phyloP scores from a whole-genome alignment of 164 flowering plant genomes.

The Litsea cubeba region DNA sequence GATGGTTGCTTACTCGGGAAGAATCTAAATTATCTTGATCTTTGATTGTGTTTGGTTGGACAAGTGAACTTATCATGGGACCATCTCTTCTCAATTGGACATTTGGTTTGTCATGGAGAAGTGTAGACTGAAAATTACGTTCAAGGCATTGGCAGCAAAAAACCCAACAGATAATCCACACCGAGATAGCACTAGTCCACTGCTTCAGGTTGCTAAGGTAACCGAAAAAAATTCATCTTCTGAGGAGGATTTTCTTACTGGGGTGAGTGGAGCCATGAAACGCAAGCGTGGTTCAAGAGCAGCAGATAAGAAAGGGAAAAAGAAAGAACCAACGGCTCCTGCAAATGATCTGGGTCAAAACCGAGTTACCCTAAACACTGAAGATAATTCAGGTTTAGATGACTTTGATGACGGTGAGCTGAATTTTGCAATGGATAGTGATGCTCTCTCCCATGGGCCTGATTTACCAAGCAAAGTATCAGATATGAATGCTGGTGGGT shows the following conservation, averaged over 20 bases:
- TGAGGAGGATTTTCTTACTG: background rate
- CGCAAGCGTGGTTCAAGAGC: slow-evolving; percentile 55
- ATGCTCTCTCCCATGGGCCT: slow-evolving; percentile 36
- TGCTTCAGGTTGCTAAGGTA: background rate
- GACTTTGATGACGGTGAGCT: slow-evolving; percentile 30
- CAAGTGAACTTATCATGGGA: background rate
- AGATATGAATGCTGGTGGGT: slow-evolving; percentile 25
- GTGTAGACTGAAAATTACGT: slow-evolving; percentile 3
- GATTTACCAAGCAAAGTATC: slow-evolving; percentile 33
- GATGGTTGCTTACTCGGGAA: too few species aligned
- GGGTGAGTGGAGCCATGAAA: slow-evolving; percentile 42
- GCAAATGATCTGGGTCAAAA: slow-evolving; percentile 16
- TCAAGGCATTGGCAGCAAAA: background rate
- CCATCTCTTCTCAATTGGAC: background rate
- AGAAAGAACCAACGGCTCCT: slow-evolving; percentile 26
- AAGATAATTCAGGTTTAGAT: slow-evolving; percentile 39
- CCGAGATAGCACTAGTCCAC: background rate
- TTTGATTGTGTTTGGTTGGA: background rate
- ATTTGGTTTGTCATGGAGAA: slow-evolving; percentile 3
- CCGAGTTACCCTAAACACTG: slow-evolving; percentile 21
- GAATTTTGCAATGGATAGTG: slow-evolving; percentile 43
- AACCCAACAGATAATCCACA: background rate
- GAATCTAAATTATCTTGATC: background rate
- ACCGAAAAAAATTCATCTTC: slow-evolving; percentile 3
- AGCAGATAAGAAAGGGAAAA: slow-evolving; percentile 55